Base-by-base conservation (phyloP, 306 rosid species). In the Datisca glomerata region DNA sequence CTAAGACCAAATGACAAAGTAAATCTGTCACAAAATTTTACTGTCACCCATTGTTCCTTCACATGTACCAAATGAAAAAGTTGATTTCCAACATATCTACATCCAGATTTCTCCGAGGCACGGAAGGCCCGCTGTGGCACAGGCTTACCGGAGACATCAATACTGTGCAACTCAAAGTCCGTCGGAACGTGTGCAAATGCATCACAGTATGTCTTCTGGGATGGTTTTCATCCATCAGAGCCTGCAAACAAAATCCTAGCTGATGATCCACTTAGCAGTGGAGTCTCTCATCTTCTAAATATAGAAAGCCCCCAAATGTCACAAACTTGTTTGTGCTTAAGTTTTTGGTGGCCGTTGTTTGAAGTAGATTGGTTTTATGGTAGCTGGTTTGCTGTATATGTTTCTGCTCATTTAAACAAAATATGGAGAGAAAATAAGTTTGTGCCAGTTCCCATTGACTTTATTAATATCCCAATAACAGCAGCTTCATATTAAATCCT, bases 151-250 rank as follows among this genome's bases (percentile, higher is more conserved):
- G 96, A 85, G 55, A 39, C 73, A 4, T 44, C 87, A 18, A 33
- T 80, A 24, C 46, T 80, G 18, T 85, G 95, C 77, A 80, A 85
- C 43, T 9, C 45, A 7, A 6, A 23, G 24, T 66, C 81, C 4
- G 8, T 58, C 6, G 84, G 84, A 24, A 85, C 96, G 8, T 80
- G 96, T 53, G 65, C 66, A 1, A 85, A 85, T 67, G 96, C 93
- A 14, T 66, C 93, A 12, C 41, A 62, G 14, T 80, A 80, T 39
- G 72, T 80, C 5, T 85, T 85, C 40, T 85, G 93, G 96, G 96
- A 85, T 63, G 56, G 74, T 10, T 49, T 72, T 65, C 96, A 85
- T 62, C 80, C 81, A 31, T 45, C 93, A 0, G 82, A 77, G 34
- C 78, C 89, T 0, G 67, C 89, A 24, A 69, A 77, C 64, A 47